Percentiles rank a stretch among this genome's conserved stretches.
phyloP scores from a whole-genome alignment of 768 basidiomycete genomes.

The Hemileccinum rubropunctum region DNA sequence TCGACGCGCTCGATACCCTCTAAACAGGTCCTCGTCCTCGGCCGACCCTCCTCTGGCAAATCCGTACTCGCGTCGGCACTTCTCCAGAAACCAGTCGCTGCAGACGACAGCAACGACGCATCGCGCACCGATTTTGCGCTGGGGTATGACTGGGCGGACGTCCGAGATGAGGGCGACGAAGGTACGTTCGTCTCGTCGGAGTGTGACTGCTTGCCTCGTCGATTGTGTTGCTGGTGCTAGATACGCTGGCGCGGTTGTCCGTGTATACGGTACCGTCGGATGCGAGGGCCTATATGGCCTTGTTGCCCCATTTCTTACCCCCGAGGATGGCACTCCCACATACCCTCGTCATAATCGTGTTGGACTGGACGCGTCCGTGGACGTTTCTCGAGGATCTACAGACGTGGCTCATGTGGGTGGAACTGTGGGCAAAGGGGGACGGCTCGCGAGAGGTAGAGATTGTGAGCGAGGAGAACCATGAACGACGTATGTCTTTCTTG shows the following conservation, averaged over 20 bases:
- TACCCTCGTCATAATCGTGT: constrained; percentile 75
- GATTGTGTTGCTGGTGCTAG: constrained; percentile 36
- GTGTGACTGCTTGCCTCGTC: background rate
- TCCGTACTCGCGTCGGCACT: constrained; percentile 69
- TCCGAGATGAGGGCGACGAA: constrained; percentile 92
- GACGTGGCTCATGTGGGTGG: constrained; percentile 84
- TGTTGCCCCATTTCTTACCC: constrained; percentile 79
- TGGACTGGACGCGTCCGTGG: constrained; percentile 97
- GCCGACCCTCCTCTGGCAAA: constrained; percentile 77
- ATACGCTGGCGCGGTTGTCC: constrained; percentile 85
- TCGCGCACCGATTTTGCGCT: constrained; percentile 75
- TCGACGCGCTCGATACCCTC: constrained; percentile 77
- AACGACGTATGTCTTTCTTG: constrained; percentile 60
- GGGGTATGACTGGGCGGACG: constrained; percentile 90
- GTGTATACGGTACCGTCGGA: constrained; percentile 89
- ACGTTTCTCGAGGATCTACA: constrained; percentile 83
- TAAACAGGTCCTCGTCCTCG: constrained; percentile 85
- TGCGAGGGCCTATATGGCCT: constrained; percentile 61
- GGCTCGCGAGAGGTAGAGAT: constrained; percentile 68
- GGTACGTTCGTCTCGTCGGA: constrained; percentile 46
- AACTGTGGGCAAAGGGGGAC: constrained; percentile 74
- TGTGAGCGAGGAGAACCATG: constrained; percentile 74
- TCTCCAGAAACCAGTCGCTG: constrained; percentile 57
- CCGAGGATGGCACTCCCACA: constrained; percentile 64
- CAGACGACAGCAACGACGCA: constrained; percentile 57